phyloP scores from a whole-genome alignment of 306 rosid genomes.

The Rosa multiflora region DNA sequence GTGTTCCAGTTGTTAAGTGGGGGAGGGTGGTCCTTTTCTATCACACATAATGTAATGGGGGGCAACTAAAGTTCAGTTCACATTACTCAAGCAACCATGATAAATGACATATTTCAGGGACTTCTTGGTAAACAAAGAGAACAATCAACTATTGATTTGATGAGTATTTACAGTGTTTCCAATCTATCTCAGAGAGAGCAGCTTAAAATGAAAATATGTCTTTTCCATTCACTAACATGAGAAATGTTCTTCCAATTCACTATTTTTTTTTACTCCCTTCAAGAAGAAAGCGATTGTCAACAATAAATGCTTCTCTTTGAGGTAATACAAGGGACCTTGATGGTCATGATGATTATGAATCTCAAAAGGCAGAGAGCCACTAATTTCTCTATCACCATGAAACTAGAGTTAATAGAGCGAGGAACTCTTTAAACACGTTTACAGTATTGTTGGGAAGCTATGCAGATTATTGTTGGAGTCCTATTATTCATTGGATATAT shows the following conservation, averaged over 20 bases:
- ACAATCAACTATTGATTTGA: not conserved
- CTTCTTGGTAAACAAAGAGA: not conserved
- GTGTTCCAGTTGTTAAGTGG: not conserved
- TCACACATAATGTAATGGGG: not conserved
- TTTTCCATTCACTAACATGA: slow-evolving; percentile 9
- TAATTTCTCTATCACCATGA: slow-evolving; percentile 17
- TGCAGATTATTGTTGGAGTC: slow-evolving; percentile 33
- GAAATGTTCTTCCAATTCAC: not conserved
- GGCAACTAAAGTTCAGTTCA: not conserved
- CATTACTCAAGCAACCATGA: not conserved
- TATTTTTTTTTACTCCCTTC: not conserved
- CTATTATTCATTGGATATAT: slow-evolving; percentile 57
- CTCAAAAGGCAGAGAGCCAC: slow-evolving; percentile 8
- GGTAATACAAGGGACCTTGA: slow-evolving; percentile 15
- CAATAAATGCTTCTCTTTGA: slow-evolving; percentile 16
- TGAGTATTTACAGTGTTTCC: not conserved
- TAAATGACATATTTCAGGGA: not conserved
- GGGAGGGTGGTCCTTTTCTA: not conserved
- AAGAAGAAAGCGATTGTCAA: slow-evolving; percentile 25
- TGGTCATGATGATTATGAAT: slow-evolving; percentile 13
- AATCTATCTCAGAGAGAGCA: not conserved
- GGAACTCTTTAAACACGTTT: slow-evolving; percentile 45
- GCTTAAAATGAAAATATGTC: not conserved
- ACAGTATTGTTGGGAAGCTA: slow-evolving; percentile 27
- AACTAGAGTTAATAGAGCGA: slow-evolving; percentile 38